Conservation (phyloP, 805 yeast genomes). For the Pichia nakasei region DNA sequence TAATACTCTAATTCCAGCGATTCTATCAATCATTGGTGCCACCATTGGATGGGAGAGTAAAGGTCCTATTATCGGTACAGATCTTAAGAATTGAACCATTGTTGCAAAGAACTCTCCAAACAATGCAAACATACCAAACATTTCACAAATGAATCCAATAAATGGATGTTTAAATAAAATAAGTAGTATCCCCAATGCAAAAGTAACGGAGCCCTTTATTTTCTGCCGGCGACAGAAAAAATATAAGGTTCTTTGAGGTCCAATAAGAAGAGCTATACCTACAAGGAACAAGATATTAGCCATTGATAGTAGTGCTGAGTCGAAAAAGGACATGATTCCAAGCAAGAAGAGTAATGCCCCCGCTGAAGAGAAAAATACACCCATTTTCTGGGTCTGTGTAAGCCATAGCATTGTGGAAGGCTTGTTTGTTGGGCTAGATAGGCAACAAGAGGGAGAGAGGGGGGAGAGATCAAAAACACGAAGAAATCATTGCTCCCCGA, state of each 20-base stretch:
- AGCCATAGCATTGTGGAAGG: slow-evolving; percentile 63
- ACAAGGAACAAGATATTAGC: slow-evolving; percentile 75
- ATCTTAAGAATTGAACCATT: slow-evolving; percentile 75
- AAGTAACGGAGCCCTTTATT: slow-evolving; percentile 78
- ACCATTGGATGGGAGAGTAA: slow-evolving; percentile 68
- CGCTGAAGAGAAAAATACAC: slow-evolving; percentile 86
- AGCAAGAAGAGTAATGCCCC: slow-evolving; percentile 71
- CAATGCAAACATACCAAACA: slow-evolving; percentile 79
- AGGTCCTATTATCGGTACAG: slow-evolving; percentile 84
- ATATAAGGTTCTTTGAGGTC: slow-evolving; percentile 70
- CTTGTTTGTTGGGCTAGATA: too few relatives aligned
- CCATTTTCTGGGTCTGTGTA: slow-evolving; percentile 73
- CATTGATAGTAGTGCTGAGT: slow-evolving; percentile 78
- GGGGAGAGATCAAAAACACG: too few relatives aligned
- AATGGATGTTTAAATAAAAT: slow-evolving; percentile 73
- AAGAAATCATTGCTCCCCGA: too few relatives aligned
- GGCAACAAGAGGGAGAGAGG: too few relatives aligned
- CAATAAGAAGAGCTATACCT: slow-evolving; percentile 83
- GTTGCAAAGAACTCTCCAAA: slow-evolving; percentile 92
- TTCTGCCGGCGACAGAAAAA: slow-evolving; percentile 86
- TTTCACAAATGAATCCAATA: slow-evolving; percentile 76
- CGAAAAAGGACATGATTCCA: slow-evolving; percentile 82
- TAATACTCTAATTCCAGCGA: slow-evolving; percentile 60
- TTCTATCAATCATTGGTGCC: slow-evolving; percentile 63
- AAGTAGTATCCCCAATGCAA: slow-evolving; percentile 62